Conservation (phyloP, 2,329 filamentous ascomycete genomes). For the Botrytis elliptica region DNA sequence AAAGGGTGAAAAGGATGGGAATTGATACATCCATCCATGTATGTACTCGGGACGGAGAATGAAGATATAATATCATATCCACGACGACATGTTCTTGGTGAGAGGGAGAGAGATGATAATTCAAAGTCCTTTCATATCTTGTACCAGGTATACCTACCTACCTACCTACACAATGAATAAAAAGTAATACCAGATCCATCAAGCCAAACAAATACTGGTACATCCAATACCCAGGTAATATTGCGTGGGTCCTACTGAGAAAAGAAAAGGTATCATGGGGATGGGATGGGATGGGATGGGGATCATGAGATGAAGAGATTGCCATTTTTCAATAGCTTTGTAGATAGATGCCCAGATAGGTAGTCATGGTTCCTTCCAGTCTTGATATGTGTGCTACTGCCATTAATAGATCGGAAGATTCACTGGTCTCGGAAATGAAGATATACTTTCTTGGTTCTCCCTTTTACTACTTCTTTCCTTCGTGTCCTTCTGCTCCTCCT, state of each 20-base stretch:
- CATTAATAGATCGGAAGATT: background rate
- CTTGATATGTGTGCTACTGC: background rate
- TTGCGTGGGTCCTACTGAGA: background rate
- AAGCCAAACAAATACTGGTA: background rate
- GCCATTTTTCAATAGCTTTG: background rate
- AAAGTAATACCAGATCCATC: background rate
- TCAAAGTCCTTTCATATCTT: background rate
- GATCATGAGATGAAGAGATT: background rate
- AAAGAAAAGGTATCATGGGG: background rate
- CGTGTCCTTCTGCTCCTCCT: no score
- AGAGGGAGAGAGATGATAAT: background rate
- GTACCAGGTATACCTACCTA: no score
- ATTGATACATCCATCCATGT: no score
- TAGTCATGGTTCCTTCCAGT: background rate
- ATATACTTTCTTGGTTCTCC: background rate
- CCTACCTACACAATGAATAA: no score
- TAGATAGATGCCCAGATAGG: background rate
- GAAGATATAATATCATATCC: background rate
- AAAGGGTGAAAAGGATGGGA: no score
- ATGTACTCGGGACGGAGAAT: background rate
- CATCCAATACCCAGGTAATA: background rate
- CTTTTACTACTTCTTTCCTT: background rate
- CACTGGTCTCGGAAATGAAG: conserved; percentile 1
- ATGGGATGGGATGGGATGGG: background rate
- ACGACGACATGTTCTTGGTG: background rate